Evolutionary conservation across 78 protist species (phyloP).

Genomic region (Emiliania huxleyi): DNA sequence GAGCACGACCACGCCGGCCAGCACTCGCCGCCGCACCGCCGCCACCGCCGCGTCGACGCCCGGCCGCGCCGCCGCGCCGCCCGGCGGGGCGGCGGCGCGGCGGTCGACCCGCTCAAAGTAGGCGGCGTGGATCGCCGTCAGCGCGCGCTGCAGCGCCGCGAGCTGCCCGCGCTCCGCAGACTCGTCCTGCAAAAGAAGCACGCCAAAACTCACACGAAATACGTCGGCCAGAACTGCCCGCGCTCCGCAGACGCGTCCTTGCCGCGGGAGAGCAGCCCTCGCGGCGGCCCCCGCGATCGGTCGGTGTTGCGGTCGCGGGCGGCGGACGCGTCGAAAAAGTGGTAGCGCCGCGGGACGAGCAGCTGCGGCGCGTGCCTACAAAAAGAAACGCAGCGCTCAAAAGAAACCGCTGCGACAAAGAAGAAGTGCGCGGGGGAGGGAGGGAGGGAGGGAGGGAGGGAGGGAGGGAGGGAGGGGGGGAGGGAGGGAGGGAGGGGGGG

Average conservation of each 20-base stretch:
- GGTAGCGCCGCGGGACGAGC: not conserved
- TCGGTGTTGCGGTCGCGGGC: not conserved
- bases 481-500: no score
- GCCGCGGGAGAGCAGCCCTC: not conserved
- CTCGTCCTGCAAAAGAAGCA: no score
- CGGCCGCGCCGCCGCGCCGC: not conserved
- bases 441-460: no score
- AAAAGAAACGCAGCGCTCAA: no score
- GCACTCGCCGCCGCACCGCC: not conserved
- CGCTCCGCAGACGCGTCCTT: not conserved
- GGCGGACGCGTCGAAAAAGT: not conserved
- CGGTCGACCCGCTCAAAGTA: not conserved
- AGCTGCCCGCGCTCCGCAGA: not conserved
- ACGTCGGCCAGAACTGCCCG: not conserved
- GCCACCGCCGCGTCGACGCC: not conserved
- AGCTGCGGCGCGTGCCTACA: not conserved
- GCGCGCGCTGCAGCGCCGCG: not conserved
- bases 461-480: no score
- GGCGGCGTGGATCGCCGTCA: not conserved
- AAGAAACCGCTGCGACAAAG: no score
- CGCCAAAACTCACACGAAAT: no score
- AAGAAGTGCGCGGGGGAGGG: no score
- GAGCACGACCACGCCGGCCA: not conserved
- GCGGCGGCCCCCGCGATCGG: not conserved
- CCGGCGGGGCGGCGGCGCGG: not conserved